These are phyloP conservation scores for Eucommia ulmoides DNA, from an alignment of 257 asterid species.

Conservation along the genomic window DNA sequence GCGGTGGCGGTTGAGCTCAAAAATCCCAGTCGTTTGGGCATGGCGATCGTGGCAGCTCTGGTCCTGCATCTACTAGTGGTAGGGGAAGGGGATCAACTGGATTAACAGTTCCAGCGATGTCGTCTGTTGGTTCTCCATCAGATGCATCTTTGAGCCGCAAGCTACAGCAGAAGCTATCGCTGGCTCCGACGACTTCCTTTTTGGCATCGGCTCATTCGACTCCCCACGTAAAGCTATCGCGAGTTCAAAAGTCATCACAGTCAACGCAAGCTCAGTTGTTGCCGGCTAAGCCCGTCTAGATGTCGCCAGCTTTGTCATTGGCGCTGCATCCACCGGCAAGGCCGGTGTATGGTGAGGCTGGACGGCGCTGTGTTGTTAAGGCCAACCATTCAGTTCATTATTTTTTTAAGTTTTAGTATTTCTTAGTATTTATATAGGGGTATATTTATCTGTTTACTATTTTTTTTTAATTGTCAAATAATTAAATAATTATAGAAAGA, in stretches of 20 bases:
- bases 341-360: conserved; percentile 36
- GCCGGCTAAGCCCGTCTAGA: conserved; percentile 6
- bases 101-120: neutral
- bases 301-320: conserved; percentile 29
- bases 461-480: no score
- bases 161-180: conserved; percentile 25
- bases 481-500: no score
- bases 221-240: neutral
- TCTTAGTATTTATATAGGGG: no score
- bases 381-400: conserved; percentile 90
- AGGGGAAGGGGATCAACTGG: neutral
- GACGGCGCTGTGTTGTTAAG: conserved; percentile 22
- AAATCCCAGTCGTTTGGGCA: neutral
- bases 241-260: neutral
- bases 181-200: conserved; percentile 11
- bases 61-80: conserved; percentile 3
- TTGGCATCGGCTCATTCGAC: conserved; percentile 2
- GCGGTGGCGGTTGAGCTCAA: conserved; percentile 7
- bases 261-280: no score
- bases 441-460: no score
- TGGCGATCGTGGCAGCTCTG: conserved; percentile 16
- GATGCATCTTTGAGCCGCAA: conserved; percentile 13
- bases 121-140: conserved; percentile 2
- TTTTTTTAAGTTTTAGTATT: no score
- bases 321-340: conserved; percentile 29